A percentile compares a stretch with the other conserved stretches of the same genome.
Conservation (phyloP, 495 filamentous ascomycete species). For the Penicillium robsamsonii region DNA sequence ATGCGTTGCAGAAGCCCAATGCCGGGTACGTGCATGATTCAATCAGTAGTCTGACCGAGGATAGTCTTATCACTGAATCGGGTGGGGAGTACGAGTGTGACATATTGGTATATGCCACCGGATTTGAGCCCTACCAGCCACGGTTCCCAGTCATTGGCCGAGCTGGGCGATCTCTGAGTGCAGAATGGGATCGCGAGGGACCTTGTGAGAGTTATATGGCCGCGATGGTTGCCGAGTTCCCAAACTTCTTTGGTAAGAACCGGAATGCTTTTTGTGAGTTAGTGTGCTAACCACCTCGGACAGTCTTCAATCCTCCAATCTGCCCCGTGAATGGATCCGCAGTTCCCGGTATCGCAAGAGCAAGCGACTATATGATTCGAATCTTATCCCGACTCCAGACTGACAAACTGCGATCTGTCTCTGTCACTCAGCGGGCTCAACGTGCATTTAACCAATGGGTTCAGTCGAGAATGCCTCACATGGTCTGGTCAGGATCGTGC, state of each 20-base stretch:
- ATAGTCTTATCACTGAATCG: constrained; percentile 7
- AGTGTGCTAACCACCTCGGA: not conserved
- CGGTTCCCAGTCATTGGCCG: constrained; percentile 16
- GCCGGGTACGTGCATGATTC: constrained; percentile 13
- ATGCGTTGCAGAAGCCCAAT: constrained; percentile 16
- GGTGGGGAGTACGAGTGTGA: constrained; percentile 13
- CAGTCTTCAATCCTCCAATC: constrained; percentile 14
- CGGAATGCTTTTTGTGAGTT: not conserved
- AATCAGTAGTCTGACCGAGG: constrained; percentile 10
- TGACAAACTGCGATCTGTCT: constrained; percentile 12
- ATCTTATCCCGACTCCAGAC: constrained; percentile 11
- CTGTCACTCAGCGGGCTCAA: constrained; percentile 6
- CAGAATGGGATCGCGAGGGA: constrained; percentile 10
- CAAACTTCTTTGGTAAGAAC: constrained; percentile 13
- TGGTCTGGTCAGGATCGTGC: constrained; percentile 16
- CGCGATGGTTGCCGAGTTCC: constrained; percentile 17
- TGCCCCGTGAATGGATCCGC: constrained; percentile 18
- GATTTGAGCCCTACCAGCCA: constrained; percentile 16
- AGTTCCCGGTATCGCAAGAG: constrained; percentile 13
- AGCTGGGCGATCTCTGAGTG: constrained; percentile 8
- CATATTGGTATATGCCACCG: constrained; percentile 17
- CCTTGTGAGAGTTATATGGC: constrained; percentile 20
- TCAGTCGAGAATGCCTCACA: constrained; percentile 14
- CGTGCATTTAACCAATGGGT: constrained; percentile 13
- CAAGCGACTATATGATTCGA: constrained; percentile 13